Percentiles rank a stretch among this genome's conserved stretches.
These are phyloP conservation scores for Carpinus viminea DNA, from an alignment of 306 rosid genomes.

Conservation along the genomic window DNA sequence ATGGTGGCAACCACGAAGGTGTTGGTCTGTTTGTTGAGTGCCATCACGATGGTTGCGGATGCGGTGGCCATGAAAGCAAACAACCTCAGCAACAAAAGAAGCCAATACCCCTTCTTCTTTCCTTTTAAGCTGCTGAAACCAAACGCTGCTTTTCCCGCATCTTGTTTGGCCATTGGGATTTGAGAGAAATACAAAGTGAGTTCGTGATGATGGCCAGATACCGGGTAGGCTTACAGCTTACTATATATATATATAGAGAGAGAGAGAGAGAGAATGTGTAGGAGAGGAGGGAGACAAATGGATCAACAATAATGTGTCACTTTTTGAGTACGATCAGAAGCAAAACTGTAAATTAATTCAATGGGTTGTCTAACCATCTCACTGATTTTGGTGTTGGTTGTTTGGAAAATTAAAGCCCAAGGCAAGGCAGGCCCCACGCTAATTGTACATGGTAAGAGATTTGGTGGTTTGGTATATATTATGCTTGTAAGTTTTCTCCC, in stretches of 20 bases:
- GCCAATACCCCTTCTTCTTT: constrained; percentile 35
- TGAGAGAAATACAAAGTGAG: background rate
- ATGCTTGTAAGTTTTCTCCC: too few species aligned
- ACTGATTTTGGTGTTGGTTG: background rate
- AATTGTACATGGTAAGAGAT: background rate
- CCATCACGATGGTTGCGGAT: constrained; percentile 81
- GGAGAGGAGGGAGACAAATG: constrained; percentile 12
- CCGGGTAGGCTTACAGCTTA: background rate
- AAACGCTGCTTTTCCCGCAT: constrained; percentile 41
- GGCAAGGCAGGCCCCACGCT: too few species aligned
- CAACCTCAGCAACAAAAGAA: constrained; percentile 52
- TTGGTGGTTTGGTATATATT: constrained; percentile 9
- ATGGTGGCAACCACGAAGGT: constrained; percentile 60
- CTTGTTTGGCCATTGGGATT: constrained; percentile 47
- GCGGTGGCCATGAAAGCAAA: constrained; percentile 65
- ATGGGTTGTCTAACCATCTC: constrained; percentile 59
- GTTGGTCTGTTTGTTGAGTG: constrained; percentile 67
- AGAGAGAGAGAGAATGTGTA: background rate
- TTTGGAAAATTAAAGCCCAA: background rate
- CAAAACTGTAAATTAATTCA: constrained; percentile 39
- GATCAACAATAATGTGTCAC: background rate
- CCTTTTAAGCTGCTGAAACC: constrained; percentile 10
- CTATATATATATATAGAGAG: background rate
- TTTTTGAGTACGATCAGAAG: constrained; percentile 42
- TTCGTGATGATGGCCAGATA: background rate